These are phyloP conservation scores for Globisporangium cylindrosporum DNA, from an alignment of 352 stramenopile species.

Conservation along the genomic window DNA sequence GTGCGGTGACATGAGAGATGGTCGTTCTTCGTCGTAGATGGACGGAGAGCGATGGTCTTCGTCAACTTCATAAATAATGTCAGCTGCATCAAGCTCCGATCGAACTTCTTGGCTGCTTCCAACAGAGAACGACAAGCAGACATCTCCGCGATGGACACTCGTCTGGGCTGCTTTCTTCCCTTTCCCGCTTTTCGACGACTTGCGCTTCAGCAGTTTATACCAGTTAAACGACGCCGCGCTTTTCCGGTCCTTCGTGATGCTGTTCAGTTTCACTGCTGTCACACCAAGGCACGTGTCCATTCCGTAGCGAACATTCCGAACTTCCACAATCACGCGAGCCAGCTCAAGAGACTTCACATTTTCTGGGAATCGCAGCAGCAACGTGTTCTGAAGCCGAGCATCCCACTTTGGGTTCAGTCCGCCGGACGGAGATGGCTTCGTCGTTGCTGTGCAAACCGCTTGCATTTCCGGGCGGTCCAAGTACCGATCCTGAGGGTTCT, in stretches of 20 bases:
- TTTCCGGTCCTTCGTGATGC: slow-evolving; percentile 72
- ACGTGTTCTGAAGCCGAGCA: slow-evolving; percentile 71
- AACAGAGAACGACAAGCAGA: slow-evolving; percentile 80
- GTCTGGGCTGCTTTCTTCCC: slow-evolving; percentile 36
- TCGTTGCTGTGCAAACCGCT: slow-evolving; percentile 70
- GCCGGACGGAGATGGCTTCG: slow-evolving; percentile 74
- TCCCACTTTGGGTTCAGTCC: slow-evolving; percentile 75
- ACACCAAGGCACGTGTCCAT: slow-evolving; percentile 85
- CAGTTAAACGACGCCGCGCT: slow-evolving; percentile 82
- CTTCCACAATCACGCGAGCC: slow-evolving; percentile 81
- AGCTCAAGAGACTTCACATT: slow-evolving; percentile 59
- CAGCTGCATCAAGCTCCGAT: slow-evolving; percentile 51
- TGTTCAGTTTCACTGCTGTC: slow-evolving; percentile 77
- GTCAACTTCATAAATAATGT: slow-evolving; percentile 30
- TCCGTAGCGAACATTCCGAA: slow-evolving; percentile 81
- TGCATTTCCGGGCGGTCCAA: slow-evolving; percentile 78
- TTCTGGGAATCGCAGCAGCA: slow-evolving; percentile 69
- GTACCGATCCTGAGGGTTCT: slow-evolving; percentile 77
- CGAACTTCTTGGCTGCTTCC: slow-evolving; percentile 78
- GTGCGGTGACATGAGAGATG: slow-evolving; percentile 28
- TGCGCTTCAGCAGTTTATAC: slow-evolving; percentile 85
- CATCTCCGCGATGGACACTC: slow-evolving; percentile 69
- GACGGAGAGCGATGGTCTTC: slow-evolving; percentile 28
- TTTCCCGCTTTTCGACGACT: slow-evolving; percentile 57
- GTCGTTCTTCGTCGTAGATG: slow-evolving; percentile 20